Evolutionary conservation across 805 yeast species (phyloP), one percentile per base, ranked within the genome.

Genomic region (Trichomonascus vanleenenianus): DNA sequence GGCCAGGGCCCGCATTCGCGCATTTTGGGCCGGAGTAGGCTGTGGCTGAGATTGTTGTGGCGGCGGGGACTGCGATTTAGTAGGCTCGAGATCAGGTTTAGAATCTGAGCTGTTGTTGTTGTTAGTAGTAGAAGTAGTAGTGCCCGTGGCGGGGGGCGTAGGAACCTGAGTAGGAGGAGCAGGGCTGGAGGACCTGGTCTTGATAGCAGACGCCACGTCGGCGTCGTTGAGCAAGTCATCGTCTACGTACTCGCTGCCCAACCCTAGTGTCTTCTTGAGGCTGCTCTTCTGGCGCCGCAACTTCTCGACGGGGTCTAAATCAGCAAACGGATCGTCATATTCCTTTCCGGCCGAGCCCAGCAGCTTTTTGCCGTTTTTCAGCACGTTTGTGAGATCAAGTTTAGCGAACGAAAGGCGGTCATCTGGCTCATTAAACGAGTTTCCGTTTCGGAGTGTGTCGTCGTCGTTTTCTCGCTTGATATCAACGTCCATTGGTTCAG

Each of bases 1-100:
- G 53, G 59, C 50, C 85, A 91, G 79, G 1, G 96, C 97, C 50
- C 86, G 76, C 72, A 88, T 75, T 61, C 97, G 77, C 0, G 95
- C 72, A 39, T 43, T 43, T 57, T 60, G 52, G 49, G 22, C 46
- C 35, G 32, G 42, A 30, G 36, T 40, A 38, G 34, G 49, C 42
- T n/a, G 37, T 10, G 30, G 3, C 12, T 20, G 14, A 10, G 40
- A 40, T 5, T 44, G 33, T 19, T 47, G 40, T 25, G 44, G 19
- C 6, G 22, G 39, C 20, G 39, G 19, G 11, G 45, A 36, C 42
- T 42, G 39, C 11, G 39, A 25, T 18, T 45, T 41, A 16, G 39
- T 10, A 30, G 36, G 22, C 10, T 45, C 46, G 15, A 30, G 18
- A 22, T 4, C 27, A 22, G 27, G 8, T 22, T 15, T 45, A 34